A percentile compares a stretch with the other conserved stretches of the same genome.
Conservation (phyloP, 768 basidiomycete species). For the Hydnum rufescens region DNA sequence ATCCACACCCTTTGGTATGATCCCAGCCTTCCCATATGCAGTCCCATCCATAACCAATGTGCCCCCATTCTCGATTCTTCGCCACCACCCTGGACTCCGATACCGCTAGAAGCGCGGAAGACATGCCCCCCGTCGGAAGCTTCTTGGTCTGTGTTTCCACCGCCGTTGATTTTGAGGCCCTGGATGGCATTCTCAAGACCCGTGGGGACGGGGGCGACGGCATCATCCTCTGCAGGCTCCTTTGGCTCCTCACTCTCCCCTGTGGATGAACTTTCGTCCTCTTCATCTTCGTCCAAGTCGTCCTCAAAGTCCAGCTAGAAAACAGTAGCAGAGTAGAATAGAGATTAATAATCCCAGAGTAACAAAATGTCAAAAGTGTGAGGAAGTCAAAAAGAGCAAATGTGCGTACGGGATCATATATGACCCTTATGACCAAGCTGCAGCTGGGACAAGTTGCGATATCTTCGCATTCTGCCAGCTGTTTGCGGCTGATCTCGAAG, state of each 20-base stretch:
- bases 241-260: constrained; percentile 20
- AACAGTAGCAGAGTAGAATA: constrained; percentile 3
- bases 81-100: too few relatives aligned
- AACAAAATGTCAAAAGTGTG: too few relatives aligned
- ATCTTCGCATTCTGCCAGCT: constrained; percentile 80
- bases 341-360: too few relatives aligned
- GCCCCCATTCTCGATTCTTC: too few relatives aligned
- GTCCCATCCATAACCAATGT: too few relatives aligned
- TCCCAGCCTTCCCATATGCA: too few relatives aligned
- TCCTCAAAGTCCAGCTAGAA: constrained; percentile 68
- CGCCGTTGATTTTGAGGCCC: not conserved
- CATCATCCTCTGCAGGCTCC: not conserved
- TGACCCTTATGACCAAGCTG: constrained; percentile 75
- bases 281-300: constrained; percentile 24
- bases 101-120: too few relatives aligned
- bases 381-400: not conserved
- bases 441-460: constrained; percentile 94
- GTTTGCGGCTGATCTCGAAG: constrained; percentile 78
- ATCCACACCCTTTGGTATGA: too few relatives aligned
- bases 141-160: too few relatives aligned
- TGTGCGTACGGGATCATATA: constrained; percentile 77
- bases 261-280: constrained; percentile 22
- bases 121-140: too few relatives aligned
- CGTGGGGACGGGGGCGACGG: not conserved
- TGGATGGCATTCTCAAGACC: not conserved